Conservation (phyloP, 192 early-diverging fungal genomes). For the Helicostylum pulchrum region DNA sequence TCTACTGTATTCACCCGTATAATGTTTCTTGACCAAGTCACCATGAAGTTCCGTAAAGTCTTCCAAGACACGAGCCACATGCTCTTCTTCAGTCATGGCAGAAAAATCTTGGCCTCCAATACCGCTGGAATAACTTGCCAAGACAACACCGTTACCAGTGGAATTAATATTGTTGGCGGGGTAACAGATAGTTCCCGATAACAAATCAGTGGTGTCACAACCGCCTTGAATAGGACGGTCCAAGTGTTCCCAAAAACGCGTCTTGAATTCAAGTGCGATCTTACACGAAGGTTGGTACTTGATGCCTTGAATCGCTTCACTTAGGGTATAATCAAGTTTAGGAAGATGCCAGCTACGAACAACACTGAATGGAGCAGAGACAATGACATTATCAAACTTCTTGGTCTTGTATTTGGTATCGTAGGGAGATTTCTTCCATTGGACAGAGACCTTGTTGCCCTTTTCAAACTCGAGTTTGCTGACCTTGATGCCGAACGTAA, state of each 20-base stretch:
- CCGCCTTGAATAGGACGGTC: conserved; percentile 31
- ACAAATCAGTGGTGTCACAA: conserved; percentile 23
- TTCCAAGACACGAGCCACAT: conserved; percentile 20
- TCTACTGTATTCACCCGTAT: conserved; percentile 20
- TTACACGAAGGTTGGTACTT: conserved; percentile 20
- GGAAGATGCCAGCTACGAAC: conserved; percentile 35
- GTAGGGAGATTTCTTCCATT: conserved; percentile 17
- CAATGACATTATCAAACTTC: conserved; percentile 31
- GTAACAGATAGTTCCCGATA: conserved; percentile 8
- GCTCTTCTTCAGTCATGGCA: conserved; percentile 21
- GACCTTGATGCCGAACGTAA: conserved; percentile 22
- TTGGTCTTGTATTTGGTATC: not conserved
- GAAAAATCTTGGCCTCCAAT: conserved; percentile 10
- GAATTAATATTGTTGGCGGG: conserved; percentile 24
- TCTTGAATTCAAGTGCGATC: conserved; percentile 23
- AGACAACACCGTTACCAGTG: conserved; percentile 10
- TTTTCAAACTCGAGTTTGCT: conserved; percentile 17
- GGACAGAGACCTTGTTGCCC: conserved; percentile 21
- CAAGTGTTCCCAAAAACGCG: conserved; percentile 33
- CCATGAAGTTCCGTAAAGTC: conserved; percentile 30
- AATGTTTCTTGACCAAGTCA: conserved; percentile 11
- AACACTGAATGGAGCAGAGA: conserved; percentile 26
- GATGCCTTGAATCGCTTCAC: conserved; percentile 18
- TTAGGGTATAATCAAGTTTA: conserved; percentile 10
- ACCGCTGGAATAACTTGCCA: conserved; percentile 25